Conservation (phyloP, 495 filamentous ascomycete genomes). For the Lasiosphaeris hirsuta region DNA sequence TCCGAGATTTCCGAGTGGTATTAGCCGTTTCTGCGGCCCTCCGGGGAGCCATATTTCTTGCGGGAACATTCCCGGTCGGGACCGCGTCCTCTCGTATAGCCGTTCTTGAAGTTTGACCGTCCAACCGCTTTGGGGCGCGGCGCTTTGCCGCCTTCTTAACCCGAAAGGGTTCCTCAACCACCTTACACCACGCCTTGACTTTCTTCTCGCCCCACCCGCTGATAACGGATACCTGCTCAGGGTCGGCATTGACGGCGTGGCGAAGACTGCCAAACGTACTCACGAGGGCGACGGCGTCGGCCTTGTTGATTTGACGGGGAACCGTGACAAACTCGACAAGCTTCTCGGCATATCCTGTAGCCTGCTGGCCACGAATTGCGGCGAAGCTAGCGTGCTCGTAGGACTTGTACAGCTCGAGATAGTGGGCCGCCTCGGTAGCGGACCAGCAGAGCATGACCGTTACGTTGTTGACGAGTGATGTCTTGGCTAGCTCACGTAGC, state of each 20-base stretch:
- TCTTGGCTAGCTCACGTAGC: slow-evolving; percentile 83
- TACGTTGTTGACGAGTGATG: slow-evolving; percentile 78
- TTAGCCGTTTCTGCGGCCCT: too few species aligned
- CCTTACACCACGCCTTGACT: slow-evolving; percentile 74
- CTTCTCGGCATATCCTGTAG: slow-evolving; percentile 77
- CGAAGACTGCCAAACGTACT: slow-evolving; percentile 83
- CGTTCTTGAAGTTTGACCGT: slow-evolving; percentile 5
- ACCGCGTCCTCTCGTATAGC: slow-evolving; percentile 31
- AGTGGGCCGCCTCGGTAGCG: slow-evolving; percentile 85
- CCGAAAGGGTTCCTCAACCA: slow-evolving; percentile 80
- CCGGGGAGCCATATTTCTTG: slow-evolving; percentile 25
- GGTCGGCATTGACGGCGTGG: slow-evolving; percentile 79
- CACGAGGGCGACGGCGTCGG: slow-evolving; percentile 83
- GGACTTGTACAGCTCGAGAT: slow-evolving; percentile 89
- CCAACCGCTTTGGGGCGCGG: slow-evolving; percentile 19
- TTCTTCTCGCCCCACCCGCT: slow-evolving; percentile 96
- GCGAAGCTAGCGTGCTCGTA: slow-evolving; percentile 81
- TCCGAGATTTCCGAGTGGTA: too few species aligned
- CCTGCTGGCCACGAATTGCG: slow-evolving; percentile 77
- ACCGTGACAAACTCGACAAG: slow-evolving; percentile 92
- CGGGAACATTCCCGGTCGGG: slow-evolving; percentile 35
- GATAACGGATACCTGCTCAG: slow-evolving; percentile 77
- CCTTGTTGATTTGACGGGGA: slow-evolving; percentile 87
- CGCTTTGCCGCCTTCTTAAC: slow-evolving; percentile 64
- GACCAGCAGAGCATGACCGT: slow-evolving; percentile 93